Conservation (phyloP, 176 grass and related monocot genomes). For the Thinopyrum elongatum region DNA sequence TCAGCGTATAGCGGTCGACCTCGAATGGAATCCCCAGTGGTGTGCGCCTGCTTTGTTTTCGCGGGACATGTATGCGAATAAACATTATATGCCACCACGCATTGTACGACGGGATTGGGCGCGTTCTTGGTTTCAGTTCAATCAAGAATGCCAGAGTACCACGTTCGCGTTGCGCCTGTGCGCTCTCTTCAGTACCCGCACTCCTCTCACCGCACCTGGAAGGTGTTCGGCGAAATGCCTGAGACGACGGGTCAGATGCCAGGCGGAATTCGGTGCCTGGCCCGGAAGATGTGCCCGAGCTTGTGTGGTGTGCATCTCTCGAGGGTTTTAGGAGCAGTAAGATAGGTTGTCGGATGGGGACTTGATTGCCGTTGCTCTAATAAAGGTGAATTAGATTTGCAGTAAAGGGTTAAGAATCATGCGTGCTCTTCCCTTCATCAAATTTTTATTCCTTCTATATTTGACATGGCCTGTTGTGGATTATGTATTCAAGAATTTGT, state of each 20-base stretch:
- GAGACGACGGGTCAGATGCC: not conserved
- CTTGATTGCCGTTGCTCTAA: no score
- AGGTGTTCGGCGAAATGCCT: not conserved
- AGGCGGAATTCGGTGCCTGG: not conserved
- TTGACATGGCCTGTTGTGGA: no score
- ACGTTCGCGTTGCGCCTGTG: not conserved
- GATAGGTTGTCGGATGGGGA: no score
- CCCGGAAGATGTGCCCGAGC: not conserved
- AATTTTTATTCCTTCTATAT: no score
- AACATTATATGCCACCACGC: not conserved
- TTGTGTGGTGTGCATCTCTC: no score
- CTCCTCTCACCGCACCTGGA: not conserved
- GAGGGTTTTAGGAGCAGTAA: no score
- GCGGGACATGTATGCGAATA: not conserved
- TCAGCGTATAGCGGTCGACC: not conserved
- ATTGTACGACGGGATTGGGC: not conserved
- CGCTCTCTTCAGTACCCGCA: not conserved
- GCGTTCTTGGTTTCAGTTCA: not conserved
- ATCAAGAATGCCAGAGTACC: not conserved
- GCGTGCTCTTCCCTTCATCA: no score
- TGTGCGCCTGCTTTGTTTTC: not conserved
- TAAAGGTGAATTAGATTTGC: no score
- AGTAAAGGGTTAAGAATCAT: no score
- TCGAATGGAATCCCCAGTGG: not conserved
- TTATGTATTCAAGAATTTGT: no score